A percentile compares a stretch with the other conserved stretches of the same genome.
These are phyloP conservation scores for Volvariella volvacea DNA, from an alignment of 1,284 basidiomycete species.

Conservation along the genomic window DNA sequence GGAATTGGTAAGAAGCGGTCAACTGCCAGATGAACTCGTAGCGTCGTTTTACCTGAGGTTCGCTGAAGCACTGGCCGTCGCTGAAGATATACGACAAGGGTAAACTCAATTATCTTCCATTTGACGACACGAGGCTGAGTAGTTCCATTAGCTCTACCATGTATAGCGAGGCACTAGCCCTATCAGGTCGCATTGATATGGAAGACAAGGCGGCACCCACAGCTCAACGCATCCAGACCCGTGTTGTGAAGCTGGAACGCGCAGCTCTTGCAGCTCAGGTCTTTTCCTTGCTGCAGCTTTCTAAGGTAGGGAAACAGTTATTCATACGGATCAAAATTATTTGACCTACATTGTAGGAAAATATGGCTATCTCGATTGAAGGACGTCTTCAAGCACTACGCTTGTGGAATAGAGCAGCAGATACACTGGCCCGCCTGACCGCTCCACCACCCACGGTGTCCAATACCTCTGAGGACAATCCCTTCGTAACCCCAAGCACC, in stretches of 20 bases:
- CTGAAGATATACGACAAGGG: constrained; percentile 61
- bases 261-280: constrained; percentile 67
- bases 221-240: constrained; percentile 47
- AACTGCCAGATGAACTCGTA: constrained; percentile 41
- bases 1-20: constrained; percentile 33
- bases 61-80: constrained; percentile 57
- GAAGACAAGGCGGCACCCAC: constrained; percentile 47
- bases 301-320: constrained; percentile 45
- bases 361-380: constrained; percentile 53
- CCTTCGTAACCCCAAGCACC: constrained; percentile 40
- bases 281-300: constrained; percentile 61
- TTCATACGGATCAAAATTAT: constrained; percentile 3
- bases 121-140: constrained; percentile 4
- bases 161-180: constrained; percentile 51
- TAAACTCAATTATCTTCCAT: constrained; percentile 20
- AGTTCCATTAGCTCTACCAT: constrained; percentile 35
- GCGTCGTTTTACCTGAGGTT: constrained; percentile 58
- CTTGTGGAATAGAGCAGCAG: constrained; percentile 74
- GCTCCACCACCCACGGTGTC: constrained; percentile 26
- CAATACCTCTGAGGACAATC: constrained; percentile 40
- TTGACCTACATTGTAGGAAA: constrained; percentile 42
- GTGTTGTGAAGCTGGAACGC: constrained; percentile 56
- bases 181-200: constrained; percentile 33
- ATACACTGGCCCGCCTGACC: constrained; percentile 59
- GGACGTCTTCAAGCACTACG: constrained; percentile 69